Evolutionary conservation across 768 basidiomycete genomes (phyloP), one percentile per base, ranked within the genome.

Genomic region (Suillus luteus): DNA sequence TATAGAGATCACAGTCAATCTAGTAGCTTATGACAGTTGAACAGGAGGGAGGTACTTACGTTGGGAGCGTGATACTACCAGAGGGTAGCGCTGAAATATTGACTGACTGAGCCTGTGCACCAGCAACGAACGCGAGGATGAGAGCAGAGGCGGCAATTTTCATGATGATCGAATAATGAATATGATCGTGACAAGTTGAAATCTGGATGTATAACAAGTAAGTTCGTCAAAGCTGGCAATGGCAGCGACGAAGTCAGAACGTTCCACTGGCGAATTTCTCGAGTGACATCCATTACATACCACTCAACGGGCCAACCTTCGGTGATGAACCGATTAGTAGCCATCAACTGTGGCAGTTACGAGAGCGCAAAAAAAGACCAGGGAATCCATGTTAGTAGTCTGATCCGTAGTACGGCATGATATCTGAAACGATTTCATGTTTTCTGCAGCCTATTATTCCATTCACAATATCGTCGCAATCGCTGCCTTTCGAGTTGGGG

Each of bases 121-220:
- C 24, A 22, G 38, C 55, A 40, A 40, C 24, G 10, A 57, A 57
- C 2, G 38, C 55, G 8, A 57, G 15, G 38, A 24, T 27, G 24
- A 57, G 55, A 38, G 38, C 24, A 57, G 55, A 17, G 17, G 55
- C 15, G 17, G 55, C 15, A 57, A 57, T 6, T 40, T 57, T 40
- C 55, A 57, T 57, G 55, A 57, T 57, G 55, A 24, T 22, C 31
- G 22, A 57, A 19, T 7, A n/a, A 33, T 8, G 33, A 3, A 33
- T 35, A 35, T 8, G 24, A 49, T 27, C 49, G 48, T 35, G 14
- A 37, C 35, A 2, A 9, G 6, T 19, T 37, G 35, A 17, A 15
- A 38, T 24, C 55, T 57, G 37, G 37, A 40, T 37, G n/a, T 3
- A 35, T 33, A 55, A 27, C 40, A 22, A n/a, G 38, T 27, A 40